A percentile compares a stretch with the other conserved stretches of the same genome.
phyloP scores from a whole-genome alignment of 2,329 filamentous ascomycete species.

The Lachnellula hyalina region DNA sequence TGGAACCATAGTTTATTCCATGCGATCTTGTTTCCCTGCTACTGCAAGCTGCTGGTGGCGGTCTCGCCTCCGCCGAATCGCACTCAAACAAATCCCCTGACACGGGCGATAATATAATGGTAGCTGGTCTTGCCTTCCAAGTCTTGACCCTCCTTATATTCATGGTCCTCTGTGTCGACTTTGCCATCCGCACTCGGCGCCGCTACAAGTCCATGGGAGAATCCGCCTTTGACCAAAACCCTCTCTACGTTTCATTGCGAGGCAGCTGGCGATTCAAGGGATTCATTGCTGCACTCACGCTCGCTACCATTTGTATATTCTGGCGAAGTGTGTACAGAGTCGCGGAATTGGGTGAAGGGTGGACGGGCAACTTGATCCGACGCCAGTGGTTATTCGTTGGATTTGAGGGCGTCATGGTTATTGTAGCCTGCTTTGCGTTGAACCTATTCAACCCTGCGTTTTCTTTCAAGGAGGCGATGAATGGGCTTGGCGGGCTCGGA shows the following conservation, averaged over 20 bases:
- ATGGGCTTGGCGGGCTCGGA: conserved; percentile 5
- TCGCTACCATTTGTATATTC: conserved; percentile 51
- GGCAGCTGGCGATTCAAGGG: conserved; percentile 20
- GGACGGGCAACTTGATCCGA: conserved; percentile 33
- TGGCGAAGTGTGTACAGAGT: conserved; percentile 53
- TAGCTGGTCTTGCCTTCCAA: conserved; percentile 53
- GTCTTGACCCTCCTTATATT: conserved; percentile 44
- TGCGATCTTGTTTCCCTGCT: conserved; percentile 57
- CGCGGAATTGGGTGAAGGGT: conserved; percentile 45
- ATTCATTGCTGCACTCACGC: conserved; percentile 30
- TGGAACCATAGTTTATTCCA: conserved; percentile 47
- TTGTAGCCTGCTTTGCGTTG: conserved; percentile 19
- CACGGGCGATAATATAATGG: conserved; percentile 50
- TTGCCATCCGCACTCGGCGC: conserved; percentile 10
- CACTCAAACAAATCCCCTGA: conserved; percentile 22
- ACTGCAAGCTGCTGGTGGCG: conserved; percentile 57
- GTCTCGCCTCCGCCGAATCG: conserved; percentile 31
- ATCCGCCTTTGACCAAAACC: conserved; percentile 10
- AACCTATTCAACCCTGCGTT: conserved; percentile 37
- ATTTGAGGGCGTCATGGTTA: conserved; percentile 25
- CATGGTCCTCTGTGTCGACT: conserved; percentile 18
- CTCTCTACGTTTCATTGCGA: conserved; percentile 12
- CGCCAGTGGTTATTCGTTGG: conserved; percentile 28
- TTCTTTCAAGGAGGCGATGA: conserved; percentile 7
- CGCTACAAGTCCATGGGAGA: conserved; percentile 25